Percentiles rank a stretch among this genome's conserved stretches.
These are phyloP conservation scores for Cutaneotrichosporon sp. DNA, from an alignment of 1,284 basidiomycete species.

Conservation along the genomic window DNA sequence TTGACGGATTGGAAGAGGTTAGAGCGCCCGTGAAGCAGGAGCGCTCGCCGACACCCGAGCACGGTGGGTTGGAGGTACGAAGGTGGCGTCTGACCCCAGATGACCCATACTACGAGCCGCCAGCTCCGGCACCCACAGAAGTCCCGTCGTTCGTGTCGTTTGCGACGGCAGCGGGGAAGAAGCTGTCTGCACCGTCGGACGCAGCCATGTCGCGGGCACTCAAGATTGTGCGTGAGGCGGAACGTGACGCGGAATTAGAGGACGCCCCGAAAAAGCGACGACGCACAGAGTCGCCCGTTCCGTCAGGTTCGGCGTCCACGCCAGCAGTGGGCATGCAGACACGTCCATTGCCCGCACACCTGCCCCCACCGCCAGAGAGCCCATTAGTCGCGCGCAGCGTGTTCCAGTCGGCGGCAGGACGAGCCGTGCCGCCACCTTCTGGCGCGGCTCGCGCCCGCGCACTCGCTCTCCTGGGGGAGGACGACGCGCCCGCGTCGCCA, in stretches of 20 bases:
- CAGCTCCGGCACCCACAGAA: slow-evolving; percentile 2
- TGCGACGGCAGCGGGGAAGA: slow-evolving; percentile 26
- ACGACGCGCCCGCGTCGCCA: background rate
- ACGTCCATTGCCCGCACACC: too few species aligned
- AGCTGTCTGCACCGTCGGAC: slow-evolving; percentile 26
- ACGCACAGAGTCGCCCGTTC: slow-evolving; percentile 1
- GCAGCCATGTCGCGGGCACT: slow-evolving; percentile 26
- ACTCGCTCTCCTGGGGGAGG: slow-evolving; percentile 12
- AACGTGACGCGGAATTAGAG: slow-evolving; percentile 18
- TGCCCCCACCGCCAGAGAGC: background rate
- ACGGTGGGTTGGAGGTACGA: background rate
- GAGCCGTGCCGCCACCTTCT: background rate
- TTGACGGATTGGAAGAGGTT: slow-evolving; percentile 11
- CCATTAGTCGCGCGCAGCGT: slow-evolving; percentile 4
- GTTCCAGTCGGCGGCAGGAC: slow-evolving; percentile 14
- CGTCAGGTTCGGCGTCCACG: background rate
- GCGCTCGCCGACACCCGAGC: background rate
- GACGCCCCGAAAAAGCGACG: slow-evolving; percentile 8
- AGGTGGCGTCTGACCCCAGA: background rate
- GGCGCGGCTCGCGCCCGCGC: slow-evolving; percentile 7
- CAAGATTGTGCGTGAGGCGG: slow-evolving; percentile 21
- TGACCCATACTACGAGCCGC: slow-evolving; percentile 6
- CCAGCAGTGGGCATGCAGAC: background rate
- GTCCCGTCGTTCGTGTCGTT: slow-evolving; percentile 29
- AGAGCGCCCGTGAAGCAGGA: background rate